Conservation (phyloP, 208 protist species). For the Wallacemonas collosoma region DNA sequence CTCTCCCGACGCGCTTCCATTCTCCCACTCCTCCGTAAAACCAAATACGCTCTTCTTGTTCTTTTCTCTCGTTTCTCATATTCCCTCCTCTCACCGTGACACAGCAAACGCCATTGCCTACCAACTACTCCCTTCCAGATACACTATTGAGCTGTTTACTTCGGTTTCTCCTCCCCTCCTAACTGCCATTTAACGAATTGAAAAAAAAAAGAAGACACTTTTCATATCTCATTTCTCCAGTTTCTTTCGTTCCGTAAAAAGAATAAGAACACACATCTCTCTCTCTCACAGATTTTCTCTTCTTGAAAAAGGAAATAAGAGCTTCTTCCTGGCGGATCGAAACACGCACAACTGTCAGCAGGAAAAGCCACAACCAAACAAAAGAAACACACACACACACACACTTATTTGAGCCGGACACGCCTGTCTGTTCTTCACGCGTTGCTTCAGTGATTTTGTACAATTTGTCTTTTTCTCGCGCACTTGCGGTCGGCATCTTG, state of each 20-base stretch:
- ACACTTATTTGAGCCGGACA: slow-evolving; percentile 5
- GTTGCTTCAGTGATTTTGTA: too few relatives aligned
- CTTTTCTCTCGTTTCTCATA: too few relatives aligned
- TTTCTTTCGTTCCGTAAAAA: not conserved
- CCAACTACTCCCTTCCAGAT: too few relatives aligned
- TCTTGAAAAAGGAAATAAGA: not conserved
- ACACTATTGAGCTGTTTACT: not conserved
- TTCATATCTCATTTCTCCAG: not conserved
- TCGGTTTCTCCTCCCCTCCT: not conserved
- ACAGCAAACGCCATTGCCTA: too few relatives aligned
- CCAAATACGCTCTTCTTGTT: too few relatives aligned
- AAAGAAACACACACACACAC: not conserved
- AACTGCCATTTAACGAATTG: not conserved
- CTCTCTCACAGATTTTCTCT: slow-evolving; percentile 13
- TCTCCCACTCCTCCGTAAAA: too few relatives aligned
- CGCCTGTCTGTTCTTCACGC: too few relatives aligned
- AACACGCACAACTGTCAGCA: not conserved
- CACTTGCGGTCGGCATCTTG: too few relatives aligned
- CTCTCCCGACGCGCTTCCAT: too few relatives aligned
- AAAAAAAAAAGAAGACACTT: not conserved
- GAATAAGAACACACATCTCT: not conserved
- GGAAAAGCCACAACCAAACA: not conserved
- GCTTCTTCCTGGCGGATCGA: too few relatives aligned
- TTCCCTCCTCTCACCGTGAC: too few relatives aligned
- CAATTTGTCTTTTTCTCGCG: too few relatives aligned